Evolutionary conservation across 1,284 basidiomycete genomes (phyloP).

Genomic region (Cryptococcus maquisensis): DNA sequence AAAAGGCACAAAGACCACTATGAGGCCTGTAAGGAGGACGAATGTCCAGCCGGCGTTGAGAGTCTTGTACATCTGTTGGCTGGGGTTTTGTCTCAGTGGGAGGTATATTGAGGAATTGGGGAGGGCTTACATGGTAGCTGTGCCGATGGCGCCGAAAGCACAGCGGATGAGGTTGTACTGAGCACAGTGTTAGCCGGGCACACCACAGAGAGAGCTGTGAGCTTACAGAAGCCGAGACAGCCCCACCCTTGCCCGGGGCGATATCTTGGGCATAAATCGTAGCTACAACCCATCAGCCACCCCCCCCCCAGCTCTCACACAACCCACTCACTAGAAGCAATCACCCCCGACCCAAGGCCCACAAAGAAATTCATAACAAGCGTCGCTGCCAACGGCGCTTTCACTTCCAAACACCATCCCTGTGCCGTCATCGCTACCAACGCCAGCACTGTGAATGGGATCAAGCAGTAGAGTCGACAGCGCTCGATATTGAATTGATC

Average conservation of each 20-base stretch:
- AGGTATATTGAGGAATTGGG: neutral
- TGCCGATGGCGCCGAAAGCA: slow-evolving; percentile 42
- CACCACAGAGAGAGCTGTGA: neutral
- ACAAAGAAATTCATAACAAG: slow-evolving; percentile 39
- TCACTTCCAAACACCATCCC: slow-evolving; percentile 38
- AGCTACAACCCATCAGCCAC: slow-evolving; percentile 9
- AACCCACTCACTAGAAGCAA: slow-evolving; percentile 20
- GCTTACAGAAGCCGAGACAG: slow-evolving; percentile 42
- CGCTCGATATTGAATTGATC: slow-evolving; percentile 38
- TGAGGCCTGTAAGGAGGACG: slow-evolving; percentile 38
- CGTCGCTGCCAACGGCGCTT: slow-evolving; percentile 34
- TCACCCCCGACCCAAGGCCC: slow-evolving; percentile 34
- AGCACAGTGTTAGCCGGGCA: neutral
- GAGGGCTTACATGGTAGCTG: slow-evolving; percentile 29
- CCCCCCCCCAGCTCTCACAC: no score
- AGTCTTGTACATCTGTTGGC: slow-evolving; percentile 30
- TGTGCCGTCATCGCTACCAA: slow-evolving; percentile 18
- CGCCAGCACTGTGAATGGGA: slow-evolving; percentile 29
- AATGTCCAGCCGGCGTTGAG: slow-evolving; percentile 46
- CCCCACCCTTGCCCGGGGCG: slow-evolving; percentile 41
- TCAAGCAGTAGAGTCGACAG: slow-evolving; percentile 29
- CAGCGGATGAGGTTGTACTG: slow-evolving; percentile 46
- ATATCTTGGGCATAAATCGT: slow-evolving; percentile 46
- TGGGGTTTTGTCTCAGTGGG: neutral
- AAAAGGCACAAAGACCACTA: slow-evolving; percentile 25